Conservation (phyloP, 108 stramenopile genomes). For the Pseudonitzschia pungens region DNA sequence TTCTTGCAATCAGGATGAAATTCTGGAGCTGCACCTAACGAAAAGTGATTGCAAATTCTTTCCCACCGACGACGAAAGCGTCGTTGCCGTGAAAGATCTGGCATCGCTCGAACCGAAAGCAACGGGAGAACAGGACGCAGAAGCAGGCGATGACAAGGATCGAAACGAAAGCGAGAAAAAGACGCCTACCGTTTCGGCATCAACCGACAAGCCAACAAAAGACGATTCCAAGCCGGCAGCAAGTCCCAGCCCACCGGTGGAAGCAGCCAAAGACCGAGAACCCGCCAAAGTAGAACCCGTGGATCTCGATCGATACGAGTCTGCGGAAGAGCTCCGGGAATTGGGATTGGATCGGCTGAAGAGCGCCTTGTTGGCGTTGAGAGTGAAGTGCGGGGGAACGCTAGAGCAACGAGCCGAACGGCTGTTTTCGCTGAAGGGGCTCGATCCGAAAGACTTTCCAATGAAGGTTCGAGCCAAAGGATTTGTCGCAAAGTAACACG, state of each 20-base stretch:
- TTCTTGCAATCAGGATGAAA: slow-evolving; percentile 73
- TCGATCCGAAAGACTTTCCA: slow-evolving; percentile 69
- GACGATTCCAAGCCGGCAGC: slow-evolving; percentile 5
- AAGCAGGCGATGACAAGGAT: background rate
- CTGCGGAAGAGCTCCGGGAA: slow-evolving; percentile 53
- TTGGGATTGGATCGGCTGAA: slow-evolving; percentile 90
- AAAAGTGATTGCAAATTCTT: slow-evolving; percentile 41
- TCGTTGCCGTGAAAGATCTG: slow-evolving; percentile 45
- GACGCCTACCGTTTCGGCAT: background rate
- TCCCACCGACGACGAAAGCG: slow-evolving; percentile 30
- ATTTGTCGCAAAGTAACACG: slow-evolving; percentile 25
- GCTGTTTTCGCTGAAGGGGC: slow-evolving; percentile 87
- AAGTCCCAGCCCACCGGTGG: background rate
- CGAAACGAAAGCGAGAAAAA: slow-evolving; percentile 4
- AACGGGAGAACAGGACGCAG: slow-evolving; percentile 18
- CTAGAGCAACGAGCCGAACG: slow-evolving; percentile 82
- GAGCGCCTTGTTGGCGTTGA: slow-evolving; percentile 75
- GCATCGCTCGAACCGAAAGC: slow-evolving; percentile 13
- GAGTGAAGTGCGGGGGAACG: slow-evolving; percentile 91
- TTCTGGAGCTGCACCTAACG: slow-evolving; percentile 58
- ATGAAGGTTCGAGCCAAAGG: slow-evolving; percentile 68
- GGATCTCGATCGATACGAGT: slow-evolving; percentile 53
- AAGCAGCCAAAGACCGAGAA: background rate
- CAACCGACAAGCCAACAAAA: background rate
- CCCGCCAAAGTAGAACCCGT: slow-evolving; percentile 28